Evolutionary conservation across 805 yeast genomes (phyloP).

Genomic region (Sugiyamaella americana): DNA sequence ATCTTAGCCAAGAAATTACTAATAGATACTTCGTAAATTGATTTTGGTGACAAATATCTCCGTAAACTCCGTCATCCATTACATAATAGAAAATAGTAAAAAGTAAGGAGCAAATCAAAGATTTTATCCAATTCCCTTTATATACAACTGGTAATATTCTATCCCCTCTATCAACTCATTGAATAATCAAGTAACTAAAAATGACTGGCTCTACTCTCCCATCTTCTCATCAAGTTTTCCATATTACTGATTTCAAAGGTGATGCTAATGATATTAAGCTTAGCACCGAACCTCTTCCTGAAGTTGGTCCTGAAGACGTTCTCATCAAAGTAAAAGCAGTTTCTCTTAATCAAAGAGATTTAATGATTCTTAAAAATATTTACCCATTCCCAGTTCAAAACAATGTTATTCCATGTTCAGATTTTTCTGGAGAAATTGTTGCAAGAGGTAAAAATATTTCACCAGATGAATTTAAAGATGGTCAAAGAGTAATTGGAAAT

Average conservation of each 20-base stretch:
- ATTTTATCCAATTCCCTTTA: too few relatives aligned
- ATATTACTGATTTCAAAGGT: not conserved
- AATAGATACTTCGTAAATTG: too few relatives aligned
- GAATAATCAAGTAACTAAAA: too few relatives aligned
- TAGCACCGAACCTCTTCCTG: not conserved
- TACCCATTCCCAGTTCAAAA: conserved; percentile 5
- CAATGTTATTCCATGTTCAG: conserved; percentile 12
- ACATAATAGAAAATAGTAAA: too few relatives aligned
- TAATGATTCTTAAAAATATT: conserved; percentile 3
- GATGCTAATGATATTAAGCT: not conserved
- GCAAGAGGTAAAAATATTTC: conserved; percentile 2
- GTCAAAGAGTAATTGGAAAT: conserved; percentile 10
- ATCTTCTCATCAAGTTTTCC: not conserved
- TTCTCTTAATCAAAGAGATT: conserved; percentile 3
- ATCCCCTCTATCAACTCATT: too few relatives aligned
- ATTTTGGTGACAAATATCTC: too few relatives aligned
- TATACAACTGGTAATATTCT: too few relatives aligned
- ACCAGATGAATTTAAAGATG: not conserved
- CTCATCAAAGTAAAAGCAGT: not conserved
- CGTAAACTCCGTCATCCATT: too few relatives aligned
- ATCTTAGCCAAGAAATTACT: too few relatives aligned
- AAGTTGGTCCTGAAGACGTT: not conserved
- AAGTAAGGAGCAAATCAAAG: too few relatives aligned
- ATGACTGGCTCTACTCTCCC: too few relatives aligned
- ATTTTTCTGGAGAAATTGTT: conserved; percentile 13